Base-by-base conservation (phyloP, 2,329 filamentous ascomycete species). In the Ascocoryne sarcoides region DNA sequence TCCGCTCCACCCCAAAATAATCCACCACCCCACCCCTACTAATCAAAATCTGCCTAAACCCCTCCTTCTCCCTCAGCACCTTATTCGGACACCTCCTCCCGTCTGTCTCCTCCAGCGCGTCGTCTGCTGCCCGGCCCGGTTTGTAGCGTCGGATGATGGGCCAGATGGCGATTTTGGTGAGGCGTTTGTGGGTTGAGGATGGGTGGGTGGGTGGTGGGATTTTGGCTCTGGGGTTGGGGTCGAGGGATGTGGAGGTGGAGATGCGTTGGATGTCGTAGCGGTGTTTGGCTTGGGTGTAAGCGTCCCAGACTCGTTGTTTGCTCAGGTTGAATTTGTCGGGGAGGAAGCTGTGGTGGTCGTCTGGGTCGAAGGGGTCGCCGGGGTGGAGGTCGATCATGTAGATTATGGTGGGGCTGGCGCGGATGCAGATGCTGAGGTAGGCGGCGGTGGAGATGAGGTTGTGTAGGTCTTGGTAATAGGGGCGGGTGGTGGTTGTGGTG, bases 401-500 rank as follows among this genome's bases (percentile, higher is more conserved):
- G 43, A 57, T 48, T 17, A 57, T 55, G 12, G 48, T 51, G 18
- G 51, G 46, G 1, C 51, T 55, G 19, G 49, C 21, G 14, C 51
- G 52, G 14, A 51, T 38, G 15, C 36, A 39, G 32, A 58, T 21
- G 10, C 47, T 45, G 10, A 57, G 42, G 36, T 53, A 55, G 4
- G 48, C 54, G 7, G 52, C 47, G 19, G 40, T 44, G 20, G 53
- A 47, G 33, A 57, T 36, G 16, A 57, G 40, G 37, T 52, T 51
- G 39, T 57, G 52, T 2, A 58, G 46, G 15, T 34, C 37, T 48
- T 57, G 53, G 33, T 52, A 53, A 10, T 47, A 43, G 1, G 32
- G 9, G 3, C 29, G 37, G 1, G 41, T 35, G 12, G 23, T 26
- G 23, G 23, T 7, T 7, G 12, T 7, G 23, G 23, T 26, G n/a